phyloP scores from a whole-genome alignment of 176 grass and related monocot genomes.

The Saccharum officinarum region DNA sequence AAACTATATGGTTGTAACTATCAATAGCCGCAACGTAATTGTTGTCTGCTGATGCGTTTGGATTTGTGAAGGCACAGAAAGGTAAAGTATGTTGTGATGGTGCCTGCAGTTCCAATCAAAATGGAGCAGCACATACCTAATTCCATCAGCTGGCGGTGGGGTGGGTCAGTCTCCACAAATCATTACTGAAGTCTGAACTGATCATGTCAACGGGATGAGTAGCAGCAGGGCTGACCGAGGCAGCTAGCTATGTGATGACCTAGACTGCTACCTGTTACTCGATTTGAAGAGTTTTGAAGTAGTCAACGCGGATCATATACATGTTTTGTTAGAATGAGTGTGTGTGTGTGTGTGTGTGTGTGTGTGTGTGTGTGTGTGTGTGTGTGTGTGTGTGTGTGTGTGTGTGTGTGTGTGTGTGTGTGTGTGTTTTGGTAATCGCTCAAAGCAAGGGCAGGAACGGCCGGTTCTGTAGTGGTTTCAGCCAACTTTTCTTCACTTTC shows the following conservation, averaged over 20 bases:
- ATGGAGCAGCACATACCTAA: background rate
- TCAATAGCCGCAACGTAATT: too few species aligned
- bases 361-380: too few species aligned
- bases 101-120: background rate
- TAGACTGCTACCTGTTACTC: background rate
- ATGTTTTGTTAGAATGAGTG: background rate
- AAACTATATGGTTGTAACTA: background rate
- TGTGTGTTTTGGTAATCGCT: background rate
- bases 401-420: too few species aligned
- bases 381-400: too few species aligned
- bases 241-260: too few species aligned
- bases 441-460: background rate
- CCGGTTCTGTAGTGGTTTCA: slow-evolving; percentile 1
- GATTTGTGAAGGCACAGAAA: background rate
- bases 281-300: background rate
- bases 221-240: background rate
- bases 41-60: background rate
- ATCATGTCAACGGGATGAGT: background rate
- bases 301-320: background rate
- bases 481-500: background rate
- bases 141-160: background rate
- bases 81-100: background rate
- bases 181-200: background rate
- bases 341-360: too few species aligned
- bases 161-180: slow-evolving; percentile 15